A percentile compares a stretch with the other conserved stretches of the same genome.
Evolutionary conservation across 2,329 filamentous ascomycete species (phyloP).

Genomic region (Fonsecaea nubica): DNA sequence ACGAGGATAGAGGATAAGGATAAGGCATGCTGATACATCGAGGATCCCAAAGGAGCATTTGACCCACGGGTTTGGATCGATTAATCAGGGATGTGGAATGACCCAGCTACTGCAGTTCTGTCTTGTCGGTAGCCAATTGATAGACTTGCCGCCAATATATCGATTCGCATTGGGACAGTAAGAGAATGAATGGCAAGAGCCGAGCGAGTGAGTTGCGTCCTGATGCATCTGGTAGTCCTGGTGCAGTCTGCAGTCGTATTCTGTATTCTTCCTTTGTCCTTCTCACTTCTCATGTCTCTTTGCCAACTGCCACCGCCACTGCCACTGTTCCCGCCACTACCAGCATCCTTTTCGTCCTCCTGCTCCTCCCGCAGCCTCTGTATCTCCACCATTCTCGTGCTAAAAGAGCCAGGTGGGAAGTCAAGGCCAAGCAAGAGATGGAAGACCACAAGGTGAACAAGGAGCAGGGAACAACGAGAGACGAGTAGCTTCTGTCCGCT

Average conservation of each 20-base stretch:
- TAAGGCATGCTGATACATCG: neutral
- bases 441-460: too few species aligned
- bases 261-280: neutral
- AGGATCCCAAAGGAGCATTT: slow-evolving; percentile 3
- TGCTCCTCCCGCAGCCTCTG: neutral
- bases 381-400: neutral
- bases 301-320: neutral
- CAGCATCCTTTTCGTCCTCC: neutral
- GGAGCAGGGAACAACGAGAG: neutral
- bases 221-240: neutral
- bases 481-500: slow-evolving; percentile 6
- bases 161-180: slow-evolving; percentile 1
- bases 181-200: neutral
- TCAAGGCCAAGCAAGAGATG: neutral
- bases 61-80: slow-evolving; percentile 21
- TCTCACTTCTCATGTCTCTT: neutral
- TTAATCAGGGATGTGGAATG: slow-evolving; percentile 12
- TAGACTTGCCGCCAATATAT: slow-evolving; percentile 21
- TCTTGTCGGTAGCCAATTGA: slow-evolving; percentile 31
- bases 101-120: slow-evolving; percentile 19
- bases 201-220: neutral
- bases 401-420: neutral
- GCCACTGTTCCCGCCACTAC: neutral
- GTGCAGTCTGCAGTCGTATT: neutral
- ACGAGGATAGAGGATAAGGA: slow-evolving; percentile 1